Conservation (phyloP, 176 grass and related monocot genomes). For the Stipa capillata region DNA sequence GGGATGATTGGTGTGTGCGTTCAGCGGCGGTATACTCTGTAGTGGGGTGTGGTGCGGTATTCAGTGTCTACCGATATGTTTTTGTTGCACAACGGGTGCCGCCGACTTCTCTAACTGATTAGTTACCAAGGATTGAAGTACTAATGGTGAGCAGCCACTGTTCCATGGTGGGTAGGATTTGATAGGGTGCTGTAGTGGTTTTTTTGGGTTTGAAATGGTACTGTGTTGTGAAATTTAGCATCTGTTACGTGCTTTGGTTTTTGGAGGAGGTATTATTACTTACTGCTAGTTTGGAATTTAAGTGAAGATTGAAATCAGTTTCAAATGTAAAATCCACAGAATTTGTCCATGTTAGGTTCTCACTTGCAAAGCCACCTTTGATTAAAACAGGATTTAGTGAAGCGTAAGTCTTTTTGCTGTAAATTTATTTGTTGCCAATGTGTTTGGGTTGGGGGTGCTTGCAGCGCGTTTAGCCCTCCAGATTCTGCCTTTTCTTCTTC, state of each 20-base stretch:
- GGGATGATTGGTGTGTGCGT: neutral
- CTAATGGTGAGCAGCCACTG: neutral
- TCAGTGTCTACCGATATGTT: neutral
- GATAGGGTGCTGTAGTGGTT: neutral
- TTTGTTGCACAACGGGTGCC: neutral
- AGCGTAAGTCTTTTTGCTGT: neutral
- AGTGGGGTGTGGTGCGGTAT: neutral
- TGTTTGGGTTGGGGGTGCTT: neutral
- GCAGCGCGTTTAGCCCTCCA: neutral
- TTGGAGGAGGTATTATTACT: neutral
- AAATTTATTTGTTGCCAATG: neutral
- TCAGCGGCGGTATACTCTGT: neutral
- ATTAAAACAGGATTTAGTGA: neutral
- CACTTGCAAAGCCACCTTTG: neutral
- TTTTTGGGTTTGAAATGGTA: neutral
- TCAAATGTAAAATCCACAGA: neutral
- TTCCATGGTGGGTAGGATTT: neutral
- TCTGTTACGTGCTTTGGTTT: neutral
- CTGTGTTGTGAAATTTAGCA: too few relatives aligned
- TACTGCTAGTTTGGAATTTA: neutral
- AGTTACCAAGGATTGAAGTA: neutral
- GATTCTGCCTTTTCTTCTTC: neutral
- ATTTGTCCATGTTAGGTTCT: neutral
- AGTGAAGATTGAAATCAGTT: neutral
- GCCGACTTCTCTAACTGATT: neutral